Conservation (phyloP, 306 rosid genomes). For the Quercus gilva region DNA sequence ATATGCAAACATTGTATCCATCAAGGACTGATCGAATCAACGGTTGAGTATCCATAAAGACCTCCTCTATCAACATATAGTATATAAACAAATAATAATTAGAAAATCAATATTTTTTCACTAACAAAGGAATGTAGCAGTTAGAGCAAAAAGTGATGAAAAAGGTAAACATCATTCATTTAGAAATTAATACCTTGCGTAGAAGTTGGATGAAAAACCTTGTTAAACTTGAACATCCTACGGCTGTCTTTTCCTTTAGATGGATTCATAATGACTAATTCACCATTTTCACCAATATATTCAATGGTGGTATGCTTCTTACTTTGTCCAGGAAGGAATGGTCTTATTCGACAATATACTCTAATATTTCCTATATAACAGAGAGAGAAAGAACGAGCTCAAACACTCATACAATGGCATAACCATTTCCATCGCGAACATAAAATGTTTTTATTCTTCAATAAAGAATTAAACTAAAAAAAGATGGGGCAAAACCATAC, state of each 20-base stretch:
- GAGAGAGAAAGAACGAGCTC: slow-evolving; percentile 12
- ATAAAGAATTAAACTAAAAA: not conserved
- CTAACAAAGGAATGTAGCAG: not conserved
- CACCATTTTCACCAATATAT: slow-evolving; percentile 91
- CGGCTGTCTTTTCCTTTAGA: slow-evolving; percentile 86
- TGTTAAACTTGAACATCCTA: slow-evolving; percentile 82
- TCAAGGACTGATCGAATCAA: slow-evolving; percentile 92
- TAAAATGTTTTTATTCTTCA: no score
- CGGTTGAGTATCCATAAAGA: slow-evolving; percentile 82
- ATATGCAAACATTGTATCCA: slow-evolving; percentile 97
- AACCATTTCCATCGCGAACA: no score
- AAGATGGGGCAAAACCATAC: not conserved
- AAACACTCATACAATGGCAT: not conserved
- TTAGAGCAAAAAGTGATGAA: not conserved
- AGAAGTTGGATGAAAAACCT: slow-evolving; percentile 82
- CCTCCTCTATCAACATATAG: slow-evolving; percentile 61
- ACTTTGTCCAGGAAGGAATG: slow-evolving; percentile 94
- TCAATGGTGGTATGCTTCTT: slow-evolving; percentile 72
- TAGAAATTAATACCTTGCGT: slow-evolving; percentile 65
- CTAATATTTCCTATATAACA: slow-evolving; percentile 77
- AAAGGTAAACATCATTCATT: slow-evolving; percentile 6
- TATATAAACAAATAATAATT: not conserved
- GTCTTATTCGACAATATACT: slow-evolving; percentile 94
- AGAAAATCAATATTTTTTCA: not conserved
- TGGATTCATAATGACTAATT: slow-evolving; percentile 73